Percentiles rank a stretch among this genome's conserved stretches.
Evolutionary conservation across 2,329 filamentous ascomycete genomes (phyloP).

Genomic region (Pseudocercospora fuligena): DNA sequence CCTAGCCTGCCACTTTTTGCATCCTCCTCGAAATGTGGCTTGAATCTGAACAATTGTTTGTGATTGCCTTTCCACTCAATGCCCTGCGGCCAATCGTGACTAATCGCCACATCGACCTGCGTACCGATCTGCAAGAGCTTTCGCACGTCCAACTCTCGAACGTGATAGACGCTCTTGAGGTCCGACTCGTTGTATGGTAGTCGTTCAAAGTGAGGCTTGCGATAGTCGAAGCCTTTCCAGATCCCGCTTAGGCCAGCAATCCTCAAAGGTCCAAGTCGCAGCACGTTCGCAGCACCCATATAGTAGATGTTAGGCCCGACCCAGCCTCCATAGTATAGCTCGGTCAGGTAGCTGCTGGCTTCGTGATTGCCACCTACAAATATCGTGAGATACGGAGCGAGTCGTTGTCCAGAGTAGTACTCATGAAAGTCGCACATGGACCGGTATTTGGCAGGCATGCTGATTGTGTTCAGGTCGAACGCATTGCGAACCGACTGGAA

Average conservation of each 20-base stretch:
- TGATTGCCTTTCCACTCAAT: conserved; percentile 80
- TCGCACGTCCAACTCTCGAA: conserved; percentile 86
- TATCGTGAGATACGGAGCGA: conserved; percentile 84
- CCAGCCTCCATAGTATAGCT: conserved; percentile 96
- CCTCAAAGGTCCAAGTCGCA: conserved; percentile 80
- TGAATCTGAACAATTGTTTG: conserved; percentile 70
- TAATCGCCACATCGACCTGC: conserved; percentile 88
- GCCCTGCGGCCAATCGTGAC: conserved; percentile 91
- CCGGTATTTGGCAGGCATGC: conserved; percentile 86
- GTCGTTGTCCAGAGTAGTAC: conserved; percentile 81
- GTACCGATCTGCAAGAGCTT: conserved; percentile 84
- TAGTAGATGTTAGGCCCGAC: conserved; percentile 97
- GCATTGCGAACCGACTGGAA: conserved; percentile 93
- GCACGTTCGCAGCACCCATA: conserved; percentile 86
- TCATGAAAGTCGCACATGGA: conserved; percentile 88
- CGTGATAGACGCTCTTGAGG: conserved; percentile 82
- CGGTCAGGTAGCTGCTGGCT: conserved; percentile 85
- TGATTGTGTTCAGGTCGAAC: conserved; percentile 84
- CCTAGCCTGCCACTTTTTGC: conserved; percentile 76
- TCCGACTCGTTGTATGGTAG: conserved; percentile 81
- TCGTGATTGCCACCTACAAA: conserved; percentile 97
- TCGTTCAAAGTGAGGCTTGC: conserved; percentile 80
- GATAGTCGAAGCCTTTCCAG: conserved; percentile 90
- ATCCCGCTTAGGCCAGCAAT: conserved; percentile 93
- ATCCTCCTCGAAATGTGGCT: conserved; percentile 76